A percentile compares a stretch with the other conserved stretches of the same genome.
Evolutionary conservation across 1,139 yeast genomes (phyloP).

Genomic region (Diutina catenulata): DNA sequence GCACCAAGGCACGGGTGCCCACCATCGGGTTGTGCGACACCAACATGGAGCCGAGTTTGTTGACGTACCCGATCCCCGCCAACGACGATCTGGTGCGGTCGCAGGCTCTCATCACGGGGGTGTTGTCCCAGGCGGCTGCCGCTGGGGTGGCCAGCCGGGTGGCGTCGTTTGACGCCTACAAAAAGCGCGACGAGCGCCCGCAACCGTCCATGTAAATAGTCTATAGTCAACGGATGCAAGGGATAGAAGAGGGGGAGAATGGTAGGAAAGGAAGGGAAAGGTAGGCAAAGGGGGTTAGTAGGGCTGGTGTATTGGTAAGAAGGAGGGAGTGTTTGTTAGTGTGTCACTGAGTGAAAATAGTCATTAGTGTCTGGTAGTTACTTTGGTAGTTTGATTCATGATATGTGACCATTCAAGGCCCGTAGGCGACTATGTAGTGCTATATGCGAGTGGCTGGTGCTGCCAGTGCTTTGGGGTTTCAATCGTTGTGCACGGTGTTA

Average conservation of each 20-base stretch:
- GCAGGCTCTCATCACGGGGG: slow-evolving; percentile 67
- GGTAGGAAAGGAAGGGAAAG: too few species aligned
- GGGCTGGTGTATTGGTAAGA: neutral
- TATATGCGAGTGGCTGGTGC: too few species aligned
- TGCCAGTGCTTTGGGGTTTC: too few species aligned
- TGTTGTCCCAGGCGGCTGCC: slow-evolving; percentile 76
- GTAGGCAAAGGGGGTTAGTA: neutral
- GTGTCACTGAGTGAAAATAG: neutral
- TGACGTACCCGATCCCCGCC: slow-evolving; percentile 92
- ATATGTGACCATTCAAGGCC: neutral
- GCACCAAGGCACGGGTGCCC: slow-evolving; percentile 74
- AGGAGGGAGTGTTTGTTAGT: neutral
- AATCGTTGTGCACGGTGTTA: too few species aligned
- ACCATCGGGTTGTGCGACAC: slow-evolving; percentile 93
- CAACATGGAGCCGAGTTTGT: slow-evolving; percentile 78
- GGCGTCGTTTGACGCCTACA: neutral
- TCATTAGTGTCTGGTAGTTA: neutral
- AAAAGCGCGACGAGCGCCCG: neutral
- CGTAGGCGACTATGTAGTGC: too few species aligned
- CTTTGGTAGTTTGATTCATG: neutral
- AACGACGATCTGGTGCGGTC: slow-evolving; percentile 90
- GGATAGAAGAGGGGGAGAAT: too few species aligned
- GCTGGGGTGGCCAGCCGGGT: slow-evolving; percentile 52
- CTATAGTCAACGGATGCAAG: neutral
- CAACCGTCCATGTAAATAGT: slow-evolving; percentile 4